Evolutionary conservation across 192 early-diverging fungal genomes (phyloP), one percentile per base, ranked within the genome.

Genomic region (Coemansia asiatica): DNA sequence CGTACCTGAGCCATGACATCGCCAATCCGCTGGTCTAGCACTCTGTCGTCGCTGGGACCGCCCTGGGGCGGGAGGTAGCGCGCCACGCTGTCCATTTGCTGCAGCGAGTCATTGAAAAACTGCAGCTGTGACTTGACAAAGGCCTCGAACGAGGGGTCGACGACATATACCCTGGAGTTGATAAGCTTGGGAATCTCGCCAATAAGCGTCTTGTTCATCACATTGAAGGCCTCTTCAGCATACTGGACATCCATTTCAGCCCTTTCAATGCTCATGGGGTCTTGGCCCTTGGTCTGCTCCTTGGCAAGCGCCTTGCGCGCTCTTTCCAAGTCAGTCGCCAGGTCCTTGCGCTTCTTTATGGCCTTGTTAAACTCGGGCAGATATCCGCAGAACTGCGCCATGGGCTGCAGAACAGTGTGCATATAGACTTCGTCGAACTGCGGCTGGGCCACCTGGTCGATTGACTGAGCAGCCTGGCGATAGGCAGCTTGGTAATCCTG

Each of bases 111-210:
- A 71, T 90, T 91, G 60, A 92, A 91, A 82, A 98, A 98, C 61
- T 87, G 84, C n/a, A 96, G 72, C 72, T 99, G 96, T 16, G 90
- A 85, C 79, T 96, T 95, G 57, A 97, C 91, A 26, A 99, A 79
- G 8, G 95, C 96, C 69, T 97, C 95, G 68, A 99, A 96, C 21
- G 92, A 93, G 2, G 97, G 97, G 27, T 98, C 94, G 50, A 97
- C 76, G 64, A 95, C 95, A 4, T 92, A 90, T 0, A 97, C 90
- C 29, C 95, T 82, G 23, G 93, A 69, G 47, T 93, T 92, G 49
- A 99, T 88, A 0, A 98, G 85, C 71, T 90, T 90, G 12, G 97
- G 97, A 40, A 98, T 87, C 64, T 98, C 95, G 13, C 83, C 78
- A 22, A 95, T 75, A 36, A 99, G 84, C 55, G 88, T 86, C 22